Evolutionary conservation across 2,329 filamentous ascomycete species (phyloP).

Genomic region (Sclerotinia spermophila): DNA sequence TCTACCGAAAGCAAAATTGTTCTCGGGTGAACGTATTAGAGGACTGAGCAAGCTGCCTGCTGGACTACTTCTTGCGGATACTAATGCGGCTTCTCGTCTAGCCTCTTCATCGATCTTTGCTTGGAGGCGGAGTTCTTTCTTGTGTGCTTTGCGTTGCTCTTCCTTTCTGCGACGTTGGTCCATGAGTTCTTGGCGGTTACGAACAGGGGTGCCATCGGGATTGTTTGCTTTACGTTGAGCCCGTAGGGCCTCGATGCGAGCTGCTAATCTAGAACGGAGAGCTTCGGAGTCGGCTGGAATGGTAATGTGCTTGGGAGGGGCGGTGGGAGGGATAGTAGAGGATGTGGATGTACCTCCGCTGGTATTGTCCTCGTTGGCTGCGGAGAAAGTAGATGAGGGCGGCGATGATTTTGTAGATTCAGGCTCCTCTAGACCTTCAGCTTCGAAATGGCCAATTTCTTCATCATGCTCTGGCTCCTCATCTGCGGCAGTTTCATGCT

Average conservation of each 20-base stretch:
- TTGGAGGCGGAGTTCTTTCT: constrained; percentile 76
- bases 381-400: constrained; percentile 52
- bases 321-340: constrained; percentile 57
- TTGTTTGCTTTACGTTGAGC: constrained; percentile 85
- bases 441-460: constrained; percentile 45
- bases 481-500: constrained; percentile 26
- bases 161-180: constrained; percentile 86
- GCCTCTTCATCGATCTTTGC: constrained; percentile 76
- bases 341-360: constrained; percentile 67
- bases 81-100: constrained; percentile 59
- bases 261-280: constrained; percentile 73
- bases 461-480: constrained; percentile 30
- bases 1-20: constrained; percentile 83
- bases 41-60: constrained; percentile 52
- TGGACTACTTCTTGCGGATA: constrained; percentile 58
- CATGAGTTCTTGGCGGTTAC: constrained; percentile 86
- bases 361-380: constrained; percentile 55
- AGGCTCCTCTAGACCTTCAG: constrained; percentile 46
- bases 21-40: constrained; percentile 50
- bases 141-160: constrained; percentile 79
- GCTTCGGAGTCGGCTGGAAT: constrained; percentile 69
- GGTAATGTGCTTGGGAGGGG: constrained; percentile 63
- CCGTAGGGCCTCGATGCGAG: constrained; percentile 79
- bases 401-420: constrained; percentile 41
- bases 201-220: constrained; percentile 73